A percentile compares a stretch with the other conserved stretches of the same genome.
Conservation (phyloP, 768 basidiomycete species). For the Suillus brevipes region DNA sequence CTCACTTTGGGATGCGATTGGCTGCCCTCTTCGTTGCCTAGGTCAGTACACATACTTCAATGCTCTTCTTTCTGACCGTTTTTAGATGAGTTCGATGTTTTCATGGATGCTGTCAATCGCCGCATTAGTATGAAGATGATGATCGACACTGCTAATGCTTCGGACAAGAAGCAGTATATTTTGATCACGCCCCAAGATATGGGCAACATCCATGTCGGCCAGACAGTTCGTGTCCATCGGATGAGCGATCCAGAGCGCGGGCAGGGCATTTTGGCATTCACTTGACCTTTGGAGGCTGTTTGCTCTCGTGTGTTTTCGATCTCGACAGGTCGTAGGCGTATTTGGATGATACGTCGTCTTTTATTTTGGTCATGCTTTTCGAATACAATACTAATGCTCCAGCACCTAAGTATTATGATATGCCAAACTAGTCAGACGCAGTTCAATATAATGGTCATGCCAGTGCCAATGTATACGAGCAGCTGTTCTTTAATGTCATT, state of each 20-base stretch:
- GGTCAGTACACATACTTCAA: constrained; percentile 43
- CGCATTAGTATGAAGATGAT: constrained; percentile 95
- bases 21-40: constrained; percentile 90
- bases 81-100: constrained; percentile 95
- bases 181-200: constrained; percentile 96
- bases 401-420: background rate
- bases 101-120: constrained; percentile 94
- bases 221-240: constrained; percentile 69
- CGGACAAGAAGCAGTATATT: constrained; percentile 89
- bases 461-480: background rate
- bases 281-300: constrained; percentile 8
- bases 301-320: background rate
- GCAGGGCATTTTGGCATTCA: constrained; percentile 46
- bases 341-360: background rate
- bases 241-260: constrained; percentile 82
- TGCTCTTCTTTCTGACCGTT: constrained; percentile 14
- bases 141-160: constrained; percentile 87
- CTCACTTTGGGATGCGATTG: constrained; percentile 95
- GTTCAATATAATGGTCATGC: background rate
- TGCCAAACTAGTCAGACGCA: background rate
- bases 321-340: background rate
- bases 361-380: constrained; percentile 1
- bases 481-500: background rate
- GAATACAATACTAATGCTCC: background rate
- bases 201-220: constrained; percentile 68